Conservation (phyloP, 2,329 filamentous ascomycete species). For the Tolypocladium album region DNA sequence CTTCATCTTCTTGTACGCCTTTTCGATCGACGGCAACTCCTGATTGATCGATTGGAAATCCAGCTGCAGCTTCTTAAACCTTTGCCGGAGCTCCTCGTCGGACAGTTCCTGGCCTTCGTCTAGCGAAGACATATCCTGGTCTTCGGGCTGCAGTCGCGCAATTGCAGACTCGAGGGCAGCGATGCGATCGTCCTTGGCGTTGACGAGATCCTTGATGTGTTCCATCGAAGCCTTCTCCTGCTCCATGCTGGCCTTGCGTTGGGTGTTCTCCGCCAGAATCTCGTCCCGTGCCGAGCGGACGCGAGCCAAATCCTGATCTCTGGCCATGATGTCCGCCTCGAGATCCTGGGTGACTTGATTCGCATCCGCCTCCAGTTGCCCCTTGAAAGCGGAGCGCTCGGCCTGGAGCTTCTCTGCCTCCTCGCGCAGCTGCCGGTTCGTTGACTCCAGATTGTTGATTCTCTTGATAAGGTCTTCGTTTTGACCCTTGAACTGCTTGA, state of each 20-base stretch:
- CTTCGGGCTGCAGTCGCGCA: slow-evolving; percentile 52
- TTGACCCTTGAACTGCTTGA: slow-evolving; percentile 82
- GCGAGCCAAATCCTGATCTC: slow-evolving; percentile 76
- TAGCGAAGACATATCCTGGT: slow-evolving; percentile 32
- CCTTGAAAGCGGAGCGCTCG: slow-evolving; percentile 73
- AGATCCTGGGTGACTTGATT: slow-evolving; percentile 63
- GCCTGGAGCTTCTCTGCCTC: slow-evolving; percentile 77
- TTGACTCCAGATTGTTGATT: slow-evolving; percentile 83
- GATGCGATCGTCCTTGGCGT: slow-evolving; percentile 72
- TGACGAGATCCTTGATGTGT: slow-evolving; percentile 70
- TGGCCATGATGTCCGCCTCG: slow-evolving; percentile 68
- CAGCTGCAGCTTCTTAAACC: slow-evolving; percentile 63
- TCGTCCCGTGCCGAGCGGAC: slow-evolving; percentile 81
- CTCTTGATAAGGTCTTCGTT: slow-evolving; percentile 89
- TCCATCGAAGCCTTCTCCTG: slow-evolving; percentile 59
- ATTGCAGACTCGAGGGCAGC: slow-evolving; percentile 73
- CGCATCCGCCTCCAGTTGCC: slow-evolving; percentile 71
- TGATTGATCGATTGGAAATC: slow-evolving; percentile 78
- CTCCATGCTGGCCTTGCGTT: slow-evolving; percentile 70
- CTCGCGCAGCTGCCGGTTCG: slow-evolving; percentile 73
- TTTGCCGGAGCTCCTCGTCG: slow-evolving; percentile 60
- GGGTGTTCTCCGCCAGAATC: slow-evolving; percentile 66
- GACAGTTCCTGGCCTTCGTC: slow-evolving; percentile 46
- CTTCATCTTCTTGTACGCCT: slow-evolving; percentile 83
- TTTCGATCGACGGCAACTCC: slow-evolving; percentile 81